Conservation (phyloP, 108 stramenopile species). For the Aurantiochytrium sp. region DNA sequence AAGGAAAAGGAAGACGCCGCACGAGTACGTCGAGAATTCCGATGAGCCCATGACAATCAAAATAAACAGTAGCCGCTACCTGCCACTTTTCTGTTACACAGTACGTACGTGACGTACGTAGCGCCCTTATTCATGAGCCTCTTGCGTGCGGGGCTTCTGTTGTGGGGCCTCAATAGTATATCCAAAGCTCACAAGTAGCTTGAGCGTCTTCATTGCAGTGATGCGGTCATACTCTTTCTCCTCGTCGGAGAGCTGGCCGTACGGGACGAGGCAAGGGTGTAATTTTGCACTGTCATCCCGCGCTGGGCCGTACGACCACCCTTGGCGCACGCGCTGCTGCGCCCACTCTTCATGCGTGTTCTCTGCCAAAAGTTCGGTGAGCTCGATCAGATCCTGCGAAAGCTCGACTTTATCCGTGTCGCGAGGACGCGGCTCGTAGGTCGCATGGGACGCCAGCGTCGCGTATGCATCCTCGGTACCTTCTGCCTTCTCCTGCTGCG, state of each 20-base stretch:
- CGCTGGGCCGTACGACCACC: not conserved
- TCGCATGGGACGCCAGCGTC: not conserved
- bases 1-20: too few species aligned
- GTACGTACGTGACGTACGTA: too few species aligned
- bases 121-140: too few species aligned
- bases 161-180: not conserved
- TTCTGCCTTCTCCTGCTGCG: not conserved
- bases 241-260: not conserved
- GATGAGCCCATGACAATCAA: too few species aligned
- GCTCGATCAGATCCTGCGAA: not conserved
- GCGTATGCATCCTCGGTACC: not conserved
- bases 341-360: conserved; percentile 15
- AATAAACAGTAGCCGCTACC: too few species aligned
- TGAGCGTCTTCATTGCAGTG: conserved; percentile 16
- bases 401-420: not conserved
- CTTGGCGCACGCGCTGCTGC: not conserved
- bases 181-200: not conserved
- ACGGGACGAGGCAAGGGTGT: not conserved
- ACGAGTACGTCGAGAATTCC: too few species aligned
- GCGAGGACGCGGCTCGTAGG: not conserved
- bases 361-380: not conserved
- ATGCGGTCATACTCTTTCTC: conserved; percentile 3
- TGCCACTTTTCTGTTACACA: too few species aligned
- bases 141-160: too few species aligned
- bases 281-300: not conserved